Evolutionary conservation across 169 alveolate genomes (phyloP), one percentile per base, ranked within the genome.

Genomic region (Ichthyophthirius multifiliis): DNA sequence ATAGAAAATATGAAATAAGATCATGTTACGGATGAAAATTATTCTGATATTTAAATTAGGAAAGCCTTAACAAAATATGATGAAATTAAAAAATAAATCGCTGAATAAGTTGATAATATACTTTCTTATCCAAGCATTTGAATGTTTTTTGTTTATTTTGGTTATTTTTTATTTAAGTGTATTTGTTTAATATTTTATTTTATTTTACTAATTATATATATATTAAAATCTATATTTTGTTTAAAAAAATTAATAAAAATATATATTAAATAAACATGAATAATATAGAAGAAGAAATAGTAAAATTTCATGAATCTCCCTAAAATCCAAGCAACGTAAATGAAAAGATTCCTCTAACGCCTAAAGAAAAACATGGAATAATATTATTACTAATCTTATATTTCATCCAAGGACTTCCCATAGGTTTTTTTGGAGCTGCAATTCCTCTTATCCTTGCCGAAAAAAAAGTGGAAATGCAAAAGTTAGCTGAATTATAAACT

Each of bases 401-500:
- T 63, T 62, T 65, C 32, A 31, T 77, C 15, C 34, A 77, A 44
- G 77, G 73, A 3, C 15, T 77, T 20, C 77, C 73, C 0, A 31
- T 77, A 15, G 77, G 71, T 18, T 31, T 64, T n/a, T 32, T 43
- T 35, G 39, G 18, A 3, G 64, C 34, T 4, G 71, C 71, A 16
- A 12, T 77, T 9, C 43, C 43, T 23, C n/a, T 77, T 43, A 20
- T 77, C 0, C 43, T 77, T 63, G 27, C 75, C n/a, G 84, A 77
- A 63, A 13, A 39, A 31, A 62, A 67, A 4, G 23, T 43, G 15
- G n/a, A 65, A 0, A 65, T 45, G 45, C 20, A 83, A 12, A 65
- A 76, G 27, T 30, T 86, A n/a, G 87, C 86, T 12, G 63, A 82
- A 18, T 62, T 86, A 10, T 75, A 83, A 32, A 45, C 77, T 18